Base-by-base conservation (phyloP, 2,329 filamentous ascomycete species). In the Fusarium albidum region DNA sequence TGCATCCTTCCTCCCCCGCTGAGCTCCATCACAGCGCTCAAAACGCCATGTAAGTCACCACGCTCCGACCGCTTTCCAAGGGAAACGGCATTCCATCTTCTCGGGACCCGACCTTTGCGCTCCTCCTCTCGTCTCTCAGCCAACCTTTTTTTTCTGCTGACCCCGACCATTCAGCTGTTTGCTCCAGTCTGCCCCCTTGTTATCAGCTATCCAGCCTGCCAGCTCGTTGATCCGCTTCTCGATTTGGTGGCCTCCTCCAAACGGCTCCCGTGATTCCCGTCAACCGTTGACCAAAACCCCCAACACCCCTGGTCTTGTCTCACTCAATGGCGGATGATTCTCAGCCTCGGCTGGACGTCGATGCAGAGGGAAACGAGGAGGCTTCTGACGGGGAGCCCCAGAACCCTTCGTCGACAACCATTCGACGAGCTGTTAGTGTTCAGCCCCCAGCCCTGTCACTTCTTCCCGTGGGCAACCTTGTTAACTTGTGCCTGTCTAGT, bases 391-490 rank as follows among this genome's bases (percentile, higher is more conserved):
- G 21, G 21, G 64, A 56, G 15, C 49, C 52, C 48, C 64, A 66
- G 34, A 57, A 61, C 25, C 31, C 55, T 9, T 57, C 63, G 18
- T 53, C 41, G 15, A 39, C 65, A 21, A 52, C 61, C 15, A 57
- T 66, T 41, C 54, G 64, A 38, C 59, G 64, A 62, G 65, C 65
- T 40, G 65, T 67, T 40, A 67, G 65, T 66, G 11, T 13, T 46
- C 31, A 9, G 35, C 33, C 29, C 31, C 28, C 31, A 35, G 35
- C 41, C 39, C 25, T 46, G 13, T 39, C 29, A 18, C n/a, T 35
- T 27, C 13, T 32, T 38, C 25, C 15, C 31, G 32, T 42, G 28
- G 14, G 32, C 32, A 14, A 38, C 46, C 21, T 37, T 38, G 17
- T 29, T 33, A 12, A 28, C 64, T 66, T 45, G 64, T 52, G 27